Evolutionary conservation across 1,284 basidiomycete species (phyloP).

Genomic region (Trametes hirsuta): DNA sequence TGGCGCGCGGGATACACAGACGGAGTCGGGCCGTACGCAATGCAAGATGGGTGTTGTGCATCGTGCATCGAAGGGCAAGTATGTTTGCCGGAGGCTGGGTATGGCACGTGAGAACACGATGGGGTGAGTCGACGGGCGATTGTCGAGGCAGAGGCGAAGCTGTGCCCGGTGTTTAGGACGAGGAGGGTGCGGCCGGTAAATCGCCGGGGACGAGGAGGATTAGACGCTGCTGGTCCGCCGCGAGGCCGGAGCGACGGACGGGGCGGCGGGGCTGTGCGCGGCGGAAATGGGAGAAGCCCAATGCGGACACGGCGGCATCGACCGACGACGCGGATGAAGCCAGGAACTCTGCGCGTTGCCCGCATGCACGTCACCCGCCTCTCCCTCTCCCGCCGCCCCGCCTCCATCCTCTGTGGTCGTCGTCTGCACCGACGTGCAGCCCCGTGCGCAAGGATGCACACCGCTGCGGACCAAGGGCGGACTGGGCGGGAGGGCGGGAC

Average conservation of each 20-base stretch:
- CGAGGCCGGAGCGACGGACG: too few relatives aligned
- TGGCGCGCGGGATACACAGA: background rate
- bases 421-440: too few relatives aligned
- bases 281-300: background rate
- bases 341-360: too few relatives aligned
- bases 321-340: too few relatives aligned
- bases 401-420: too few relatives aligned
- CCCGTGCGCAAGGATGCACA: too few relatives aligned
- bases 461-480: background rate
- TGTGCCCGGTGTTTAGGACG: constrained; percentile 2
- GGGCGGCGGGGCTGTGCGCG: too few relatives aligned
- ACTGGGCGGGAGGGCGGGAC: background rate
- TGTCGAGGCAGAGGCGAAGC: background rate
- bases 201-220: background rate
- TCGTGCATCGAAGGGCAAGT: background rate
- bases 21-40: background rate
- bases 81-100: background rate
- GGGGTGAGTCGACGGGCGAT: background rate
- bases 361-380: too few relatives aligned
- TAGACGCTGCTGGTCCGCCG: background rate
- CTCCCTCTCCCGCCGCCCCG: too few relatives aligned
- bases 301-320: too few relatives aligned
- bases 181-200: constrained; percentile 1
- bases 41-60: background rate
- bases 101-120: background rate